Evolutionary conservation across 192 early-diverging fungal species (phyloP), one percentile per base, ranked within the genome.

Genomic region (Spizellomyces sp.): DNA sequence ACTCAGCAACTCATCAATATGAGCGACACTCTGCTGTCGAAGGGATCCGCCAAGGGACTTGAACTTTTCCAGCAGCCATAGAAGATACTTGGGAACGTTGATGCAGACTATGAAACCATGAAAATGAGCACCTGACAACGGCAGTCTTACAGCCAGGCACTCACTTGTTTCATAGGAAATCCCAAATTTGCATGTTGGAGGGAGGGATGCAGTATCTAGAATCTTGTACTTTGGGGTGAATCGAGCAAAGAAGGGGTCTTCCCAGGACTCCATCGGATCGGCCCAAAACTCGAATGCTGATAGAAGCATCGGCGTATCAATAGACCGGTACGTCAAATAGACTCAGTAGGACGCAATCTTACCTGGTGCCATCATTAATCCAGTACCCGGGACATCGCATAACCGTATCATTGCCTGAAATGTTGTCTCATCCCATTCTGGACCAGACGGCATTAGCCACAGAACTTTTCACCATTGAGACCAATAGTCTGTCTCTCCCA

Each of bases 161-260:
- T 47, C 76, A 86, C 84, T 78, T 27, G 90, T 90, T 41, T 82
- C 86, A 55, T 90, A 91, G 14, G 75, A 69, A 52, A 80, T 81
- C 7, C 90, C 90, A 69, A 90, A 89, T 57, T 80, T 80, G 21
- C 77, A 73, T 12, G 77, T 79, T 3, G 72, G 42, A n/a, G 87
- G 86, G 17, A 92, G 69, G 21, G 89, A 85, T 17, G 75, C 58
- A 45, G 36, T 42, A 4, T 68, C 15, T 9, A 70, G 19, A 12
- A 21, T 17, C 42, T 36, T 48, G 69, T 71, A 81, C 6, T 75
- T 70, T 36, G 79, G 75, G 15, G 84, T 73, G 57, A 88, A 56
- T 45, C 74, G 64, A 14, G 78, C 79, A 69, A 89, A 91, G 87
- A 87, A 91, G 6, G 90, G 90, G n/a, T 90, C 79, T 8, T 77